Percentiles rank a stretch among this genome's conserved stretches.
These are phyloP conservation scores for Flaveria bidentis DNA, from an alignment of 129 eudicot species.

Conservation along the genomic window DNA sequence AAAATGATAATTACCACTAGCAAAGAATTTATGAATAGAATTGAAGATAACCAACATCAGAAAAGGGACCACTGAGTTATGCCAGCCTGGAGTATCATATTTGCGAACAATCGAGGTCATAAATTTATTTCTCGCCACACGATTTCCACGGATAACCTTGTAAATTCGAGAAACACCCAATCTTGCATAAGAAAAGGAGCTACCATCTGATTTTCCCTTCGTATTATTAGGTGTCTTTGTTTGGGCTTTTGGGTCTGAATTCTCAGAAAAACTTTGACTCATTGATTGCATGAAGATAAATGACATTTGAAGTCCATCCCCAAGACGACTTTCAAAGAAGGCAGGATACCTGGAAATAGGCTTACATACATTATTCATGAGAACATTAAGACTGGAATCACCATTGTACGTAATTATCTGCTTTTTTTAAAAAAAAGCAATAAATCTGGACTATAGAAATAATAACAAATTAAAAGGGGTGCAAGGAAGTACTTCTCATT, in stretches of 20 bases:
- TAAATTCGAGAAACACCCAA: constrained; percentile 92
- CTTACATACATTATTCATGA: constrained; percentile 34
- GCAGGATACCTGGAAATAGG: constrained; percentile 79
- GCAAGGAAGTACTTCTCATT: constrained; percentile 75
- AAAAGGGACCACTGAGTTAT: constrained; percentile 57
- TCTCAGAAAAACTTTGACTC: constrained; percentile 45
- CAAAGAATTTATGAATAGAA: neutral
- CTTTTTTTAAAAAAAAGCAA: constrained; percentile 1
- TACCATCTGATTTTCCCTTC: constrained; percentile 61
- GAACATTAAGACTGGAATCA: neutral
- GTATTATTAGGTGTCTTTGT: constrained; percentile 44
- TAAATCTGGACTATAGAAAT: neutral
- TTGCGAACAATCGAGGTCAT: constrained; percentile 94
- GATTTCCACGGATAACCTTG: constrained; percentile 95
- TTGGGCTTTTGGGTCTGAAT: constrained; percentile 44
- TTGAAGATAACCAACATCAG: constrained; percentile 51
- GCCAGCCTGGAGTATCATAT: constrained; percentile 75
- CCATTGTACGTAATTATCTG: neutral
- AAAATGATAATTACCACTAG: constrained; percentile 8
- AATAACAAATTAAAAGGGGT: constrained; percentile 9
- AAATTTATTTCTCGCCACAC: constrained; percentile 82
- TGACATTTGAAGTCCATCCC: constrained; percentile 98
- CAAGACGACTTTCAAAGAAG: constrained; percentile 93
- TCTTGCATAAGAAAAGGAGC: constrained; percentile 62
- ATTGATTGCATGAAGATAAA: constrained; percentile 77